These are phyloP conservation scores for Aspergillus japonicus DNA, from an alignment of 2,329 filamentous ascomycete species.

Conservation along the genomic window DNA sequence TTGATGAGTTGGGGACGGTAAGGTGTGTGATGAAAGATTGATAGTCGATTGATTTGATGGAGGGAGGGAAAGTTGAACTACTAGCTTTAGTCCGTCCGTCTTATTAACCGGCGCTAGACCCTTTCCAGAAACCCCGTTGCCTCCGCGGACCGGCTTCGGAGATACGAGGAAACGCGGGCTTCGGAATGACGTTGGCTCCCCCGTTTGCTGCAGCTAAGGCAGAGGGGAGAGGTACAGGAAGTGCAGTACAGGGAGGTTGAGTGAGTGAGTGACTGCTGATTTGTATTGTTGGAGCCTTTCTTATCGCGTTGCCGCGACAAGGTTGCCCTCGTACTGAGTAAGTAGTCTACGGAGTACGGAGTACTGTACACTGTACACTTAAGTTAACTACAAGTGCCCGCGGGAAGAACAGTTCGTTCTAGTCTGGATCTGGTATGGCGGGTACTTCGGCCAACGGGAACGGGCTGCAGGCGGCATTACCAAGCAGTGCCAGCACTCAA, in stretches of 20 bases:
- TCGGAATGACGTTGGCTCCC: constrained; percentile 9
- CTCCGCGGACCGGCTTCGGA: constrained; percentile 22
- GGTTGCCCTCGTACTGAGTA: neutral
- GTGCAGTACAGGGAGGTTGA: neutral
- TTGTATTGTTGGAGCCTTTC: no score
- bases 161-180: neutral
- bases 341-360: no score
- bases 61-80: constrained; percentile 5
- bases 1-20: constrained; percentile 12
- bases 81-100: neutral
- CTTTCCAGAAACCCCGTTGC: constrained; percentile 14
- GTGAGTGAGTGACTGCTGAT: no score
- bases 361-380: neutral
- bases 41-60: constrained; percentile 16
- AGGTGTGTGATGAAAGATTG: constrained; percentile 8
- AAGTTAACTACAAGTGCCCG: neutral
- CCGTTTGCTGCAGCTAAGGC: neutral
- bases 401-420: constrained; percentile 1
- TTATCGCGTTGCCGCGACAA: neutral
- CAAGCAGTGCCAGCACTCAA: constrained; percentile 1
- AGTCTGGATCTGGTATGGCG: constrained; percentile 2
- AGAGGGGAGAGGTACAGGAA: neutral
- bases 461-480: constrained; percentile 10
- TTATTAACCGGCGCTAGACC: constrained; percentile 12
- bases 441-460: constrained; percentile 13